Percentiles rank a stretch among this genome's conserved stretches.
Evolutionary conservation across 768 basidiomycete genomes (phyloP).

Genomic region (Amanita subjunquillea): DNA sequence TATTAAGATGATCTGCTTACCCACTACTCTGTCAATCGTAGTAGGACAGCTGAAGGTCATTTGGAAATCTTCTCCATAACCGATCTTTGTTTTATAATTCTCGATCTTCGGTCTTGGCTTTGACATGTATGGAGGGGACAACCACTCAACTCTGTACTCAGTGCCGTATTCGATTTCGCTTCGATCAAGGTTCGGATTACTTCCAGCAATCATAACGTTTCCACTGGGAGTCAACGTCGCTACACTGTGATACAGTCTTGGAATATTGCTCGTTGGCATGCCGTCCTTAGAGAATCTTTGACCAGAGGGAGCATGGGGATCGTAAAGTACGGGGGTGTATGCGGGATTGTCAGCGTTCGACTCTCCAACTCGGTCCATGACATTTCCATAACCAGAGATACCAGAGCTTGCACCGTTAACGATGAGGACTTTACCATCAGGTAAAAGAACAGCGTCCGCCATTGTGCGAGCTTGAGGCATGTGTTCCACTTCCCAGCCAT

Average conservation of each 20-base stretch:
- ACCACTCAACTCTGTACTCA: conserved; percentile 83
- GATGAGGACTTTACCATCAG: conserved; percentile 63
- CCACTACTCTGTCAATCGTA: conserved; percentile 34
- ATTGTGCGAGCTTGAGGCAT: conserved; percentile 71
- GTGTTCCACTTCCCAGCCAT: conserved; percentile 66
- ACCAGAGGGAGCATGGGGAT: conserved; percentile 40
- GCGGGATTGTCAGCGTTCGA: conserved; percentile 76
- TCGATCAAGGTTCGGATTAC: conserved; percentile 76
- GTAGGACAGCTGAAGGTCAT: conserved; percentile 32
- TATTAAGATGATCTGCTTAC: conserved; percentile 18
- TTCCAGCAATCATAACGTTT: conserved; percentile 70
- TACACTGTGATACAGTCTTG: conserved; percentile 76
- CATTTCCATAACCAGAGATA: conserved; percentile 74
- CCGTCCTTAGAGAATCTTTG: conserved; percentile 48
- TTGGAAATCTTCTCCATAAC: conserved; percentile 34
- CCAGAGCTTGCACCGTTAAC: conserved; percentile 70
- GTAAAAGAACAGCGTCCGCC: conserved; percentile 75
- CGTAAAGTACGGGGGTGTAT: conserved; percentile 60
- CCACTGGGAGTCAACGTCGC: conserved; percentile 69
- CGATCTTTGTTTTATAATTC: conserved; percentile 22
- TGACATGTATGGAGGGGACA: conserved; percentile 75
- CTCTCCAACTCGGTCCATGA: conserved; percentile 52
- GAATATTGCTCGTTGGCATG: conserved; percentile 56
- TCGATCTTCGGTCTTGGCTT: conserved; percentile 44
- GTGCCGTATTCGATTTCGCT: conserved; percentile 67